Conservation (phyloP, 495 filamentous ascomycete species). For the Trichoderma parareesei region DNA sequence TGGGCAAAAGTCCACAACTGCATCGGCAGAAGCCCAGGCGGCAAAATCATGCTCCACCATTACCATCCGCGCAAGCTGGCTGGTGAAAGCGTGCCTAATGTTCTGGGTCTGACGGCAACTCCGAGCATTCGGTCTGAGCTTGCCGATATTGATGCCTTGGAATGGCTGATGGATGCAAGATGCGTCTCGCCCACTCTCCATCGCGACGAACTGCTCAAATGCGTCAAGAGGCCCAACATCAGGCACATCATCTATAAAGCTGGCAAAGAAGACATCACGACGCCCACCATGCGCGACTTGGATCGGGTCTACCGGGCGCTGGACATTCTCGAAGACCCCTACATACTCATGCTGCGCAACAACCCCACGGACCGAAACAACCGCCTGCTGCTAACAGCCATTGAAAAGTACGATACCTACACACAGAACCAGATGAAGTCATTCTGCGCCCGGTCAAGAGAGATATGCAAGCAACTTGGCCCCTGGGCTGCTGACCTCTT, state of each 20-base stretch:
- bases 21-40: constrained; percentile 53
- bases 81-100: constrained; percentile 49
- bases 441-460: constrained; percentile 41
- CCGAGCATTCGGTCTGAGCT: constrained; percentile 57
- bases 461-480: constrained; percentile 61
- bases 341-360: constrained; percentile 43
- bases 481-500: constrained; percentile 66
- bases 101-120: constrained; percentile 81
- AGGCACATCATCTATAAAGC: constrained; percentile 40
- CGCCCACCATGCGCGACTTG: constrained; percentile 28
- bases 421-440: constrained; percentile 54
- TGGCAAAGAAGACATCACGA: constrained; percentile 13
- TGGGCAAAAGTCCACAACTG: constrained; percentile 58
- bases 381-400: constrained; percentile 35
- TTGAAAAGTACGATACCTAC: constrained; percentile 50
- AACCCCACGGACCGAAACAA: constrained; percentile 28
- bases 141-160: constrained; percentile 49
- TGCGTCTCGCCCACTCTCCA: constrained; percentile 65
- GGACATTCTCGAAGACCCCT: constrained; percentile 64
- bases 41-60: constrained; percentile 68
- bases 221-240: constrained; percentile 60
- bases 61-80: constrained; percentile 45
- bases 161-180: constrained; percentile 66
- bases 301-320: constrained; percentile 32
- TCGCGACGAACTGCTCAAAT: constrained; percentile 57